Conservation (phyloP, 176 grass and related monocot species). For the Ensete glaucum region DNA sequence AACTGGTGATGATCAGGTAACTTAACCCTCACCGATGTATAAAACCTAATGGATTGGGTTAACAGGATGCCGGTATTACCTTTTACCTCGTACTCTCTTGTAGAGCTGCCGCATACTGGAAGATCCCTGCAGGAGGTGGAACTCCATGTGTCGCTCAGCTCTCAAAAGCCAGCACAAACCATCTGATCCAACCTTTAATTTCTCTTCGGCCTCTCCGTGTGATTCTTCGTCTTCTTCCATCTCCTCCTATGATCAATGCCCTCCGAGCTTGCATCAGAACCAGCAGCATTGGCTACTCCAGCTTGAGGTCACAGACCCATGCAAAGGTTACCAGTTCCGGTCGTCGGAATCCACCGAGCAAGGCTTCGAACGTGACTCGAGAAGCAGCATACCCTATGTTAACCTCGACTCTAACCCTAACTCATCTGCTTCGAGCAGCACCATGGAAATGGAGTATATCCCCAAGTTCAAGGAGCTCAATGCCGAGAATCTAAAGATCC, state of each 20-base stretch:
- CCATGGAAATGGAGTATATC: not conserved
- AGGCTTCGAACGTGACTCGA: not conserved
- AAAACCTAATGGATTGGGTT: no score
- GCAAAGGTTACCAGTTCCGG: not conserved
- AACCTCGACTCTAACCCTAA: slow-evolving; percentile 30
- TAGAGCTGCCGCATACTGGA: not conserved
- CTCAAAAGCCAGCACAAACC: not conserved
- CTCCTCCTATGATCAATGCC: not conserved
- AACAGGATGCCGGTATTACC: no score
- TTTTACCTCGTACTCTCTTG: not conserved
- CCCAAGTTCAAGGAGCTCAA: slow-evolving; percentile 75
- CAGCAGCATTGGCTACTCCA: not conserved
- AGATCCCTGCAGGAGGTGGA: not conserved
- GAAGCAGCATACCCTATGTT: slow-evolving; percentile 1
- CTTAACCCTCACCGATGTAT: not conserved
- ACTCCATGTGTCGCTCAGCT: not conserved
- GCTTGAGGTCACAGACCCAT: not conserved
- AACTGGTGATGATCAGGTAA: not conserved
- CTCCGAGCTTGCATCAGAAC: not conserved
- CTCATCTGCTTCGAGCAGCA: slow-evolving; percentile 28
- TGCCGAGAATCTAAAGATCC: slow-evolving; percentile 66
- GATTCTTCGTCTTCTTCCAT: slow-evolving; percentile 12
- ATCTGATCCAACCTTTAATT: not conserved
- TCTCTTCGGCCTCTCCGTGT: not conserved
- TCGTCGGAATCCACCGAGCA: not conserved